phyloP scores from a whole-genome alignment of 1,284 basidiomycete genomes.

The Fomes fomentarius region DNA sequence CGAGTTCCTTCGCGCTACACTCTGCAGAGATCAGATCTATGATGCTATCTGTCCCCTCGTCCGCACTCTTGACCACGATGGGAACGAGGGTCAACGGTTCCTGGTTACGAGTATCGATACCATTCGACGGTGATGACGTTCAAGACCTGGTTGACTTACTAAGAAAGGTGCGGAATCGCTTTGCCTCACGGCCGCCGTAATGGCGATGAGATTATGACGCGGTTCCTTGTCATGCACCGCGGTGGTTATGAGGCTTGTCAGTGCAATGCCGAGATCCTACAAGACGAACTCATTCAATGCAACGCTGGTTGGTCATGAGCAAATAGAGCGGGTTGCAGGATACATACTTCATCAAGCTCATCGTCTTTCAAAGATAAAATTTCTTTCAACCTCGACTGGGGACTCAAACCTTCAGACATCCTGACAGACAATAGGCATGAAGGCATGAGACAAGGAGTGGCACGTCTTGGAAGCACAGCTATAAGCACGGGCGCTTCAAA shows the following conservation, averaged over 20 bases:
- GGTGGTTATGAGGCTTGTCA: constrained; percentile 29
- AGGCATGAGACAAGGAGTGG: too few species aligned
- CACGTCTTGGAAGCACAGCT: too few species aligned
- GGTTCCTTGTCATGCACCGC: constrained; percentile 30
- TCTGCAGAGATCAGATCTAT: constrained; percentile 46
- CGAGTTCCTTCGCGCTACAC: constrained; percentile 59
- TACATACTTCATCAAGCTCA: constrained; percentile 20
- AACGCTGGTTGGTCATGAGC: background rate
- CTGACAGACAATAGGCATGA: background rate
- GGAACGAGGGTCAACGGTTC: constrained; percentile 56
- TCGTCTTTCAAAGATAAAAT: background rate
- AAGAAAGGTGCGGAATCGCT: constrained; percentile 23
- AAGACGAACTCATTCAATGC: constrained; percentile 7
- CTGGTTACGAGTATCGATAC: constrained; percentile 34
- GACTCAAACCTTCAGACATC: background rate
- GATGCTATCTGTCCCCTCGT: constrained; percentile 45
- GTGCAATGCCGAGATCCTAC: constrained; percentile 23
- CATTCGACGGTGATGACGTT: too few species aligned
- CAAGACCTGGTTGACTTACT: constrained; percentile 19
- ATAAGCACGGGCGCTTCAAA: too few species aligned
- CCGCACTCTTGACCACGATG: constrained; percentile 41
- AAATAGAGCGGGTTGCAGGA: background rate
- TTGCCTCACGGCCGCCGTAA: constrained; percentile 24
- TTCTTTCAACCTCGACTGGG: background rate
- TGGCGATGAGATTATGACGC: constrained; percentile 18